These are phyloP conservation scores for Venturia oleaginea DNA, from an alignment of 2,329 filamentous ascomycete genomes.

Conservation along the genomic window DNA sequence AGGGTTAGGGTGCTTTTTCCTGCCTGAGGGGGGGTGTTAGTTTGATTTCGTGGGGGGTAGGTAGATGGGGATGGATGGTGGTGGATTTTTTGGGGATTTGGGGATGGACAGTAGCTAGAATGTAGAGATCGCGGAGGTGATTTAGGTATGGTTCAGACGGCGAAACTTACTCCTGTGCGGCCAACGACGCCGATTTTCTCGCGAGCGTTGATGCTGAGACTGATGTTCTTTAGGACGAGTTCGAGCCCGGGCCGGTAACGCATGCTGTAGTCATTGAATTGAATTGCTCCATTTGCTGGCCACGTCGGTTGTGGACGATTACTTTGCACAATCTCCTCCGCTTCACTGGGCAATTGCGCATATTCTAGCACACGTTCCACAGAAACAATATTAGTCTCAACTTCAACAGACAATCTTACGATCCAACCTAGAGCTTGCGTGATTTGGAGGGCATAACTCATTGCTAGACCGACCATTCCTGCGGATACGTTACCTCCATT, in stretches of 20 bases:
- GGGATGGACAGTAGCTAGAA: too few species aligned
- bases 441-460: conserved; percentile 89
- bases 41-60: background rate
- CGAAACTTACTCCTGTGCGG: conserved; percentile 55
- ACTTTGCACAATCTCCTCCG: conserved; percentile 75
- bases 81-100: too few species aligned
- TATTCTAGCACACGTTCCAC: conserved; percentile 92
- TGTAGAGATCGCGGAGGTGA: too few species aligned
- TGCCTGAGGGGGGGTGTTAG: conserved; percentile 25
- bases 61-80: too few species aligned
- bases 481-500: conserved; percentile 49
- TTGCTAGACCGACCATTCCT: conserved; percentile 73
- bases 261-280: conserved; percentile 82
- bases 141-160: background rate
- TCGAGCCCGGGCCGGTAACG: conserved; percentile 78
- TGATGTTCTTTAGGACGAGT: conserved; percentile 79
- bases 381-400: conserved; percentile 93
- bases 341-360: conserved; percentile 74
- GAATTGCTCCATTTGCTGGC: conserved; percentile 73
- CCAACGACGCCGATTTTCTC: conserved; percentile 96
- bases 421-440: conserved; percentile 96
- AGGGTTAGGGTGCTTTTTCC: conserved; percentile 85
- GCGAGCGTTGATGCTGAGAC: conserved; percentile 76
- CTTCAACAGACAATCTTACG: conserved; percentile 86
- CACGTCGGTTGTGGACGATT: conserved; percentile 72